Evolutionary conservation across 1,284 basidiomycete species (phyloP).

Genomic region (Leccinum insolens): DNA sequence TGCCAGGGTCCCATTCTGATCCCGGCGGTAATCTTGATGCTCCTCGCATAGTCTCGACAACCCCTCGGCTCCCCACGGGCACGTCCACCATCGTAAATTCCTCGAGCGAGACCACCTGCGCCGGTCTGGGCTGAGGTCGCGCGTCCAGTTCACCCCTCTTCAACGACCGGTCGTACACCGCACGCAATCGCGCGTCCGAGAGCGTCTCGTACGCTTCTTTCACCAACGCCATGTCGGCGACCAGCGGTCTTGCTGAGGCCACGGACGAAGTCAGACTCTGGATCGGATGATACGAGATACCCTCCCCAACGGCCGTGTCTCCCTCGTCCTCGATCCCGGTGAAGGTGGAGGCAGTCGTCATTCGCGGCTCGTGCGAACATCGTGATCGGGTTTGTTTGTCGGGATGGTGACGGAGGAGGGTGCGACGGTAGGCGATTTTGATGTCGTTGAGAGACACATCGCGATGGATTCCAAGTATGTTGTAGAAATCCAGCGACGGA

Average conservation of each 20-base stretch:
- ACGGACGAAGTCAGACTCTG: neutral
- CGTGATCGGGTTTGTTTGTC: slow-evolving; percentile 52
- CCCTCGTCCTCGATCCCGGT: slow-evolving; percentile 17
- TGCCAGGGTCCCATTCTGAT: neutral
- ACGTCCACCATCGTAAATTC: slow-evolving; percentile 49
- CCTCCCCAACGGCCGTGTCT: slow-evolving; percentile 43
- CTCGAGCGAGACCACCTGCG: slow-evolving; percentile 75
- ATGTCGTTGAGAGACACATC: slow-evolving; percentile 52
- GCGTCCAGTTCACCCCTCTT: slow-evolving; percentile 4
- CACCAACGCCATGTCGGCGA: slow-evolving; percentile 52
- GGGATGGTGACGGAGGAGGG: slow-evolving; percentile 65
- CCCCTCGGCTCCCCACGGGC: slow-evolving; percentile 14
- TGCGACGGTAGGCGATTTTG: slow-evolving; percentile 71
- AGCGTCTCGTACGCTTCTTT: slow-evolving; percentile 65
- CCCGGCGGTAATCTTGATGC: neutral
- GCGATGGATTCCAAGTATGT: slow-evolving; percentile 44
- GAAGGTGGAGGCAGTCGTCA: neutral
- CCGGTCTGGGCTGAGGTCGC: slow-evolving; percentile 59
- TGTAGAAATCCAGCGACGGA: slow-evolving; percentile 46
- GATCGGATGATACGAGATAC: neutral
- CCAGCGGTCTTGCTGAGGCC: neutral
- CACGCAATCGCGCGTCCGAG: slow-evolving; percentile 40
- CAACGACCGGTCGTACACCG: slow-evolving; percentile 48
- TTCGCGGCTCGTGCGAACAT: neutral
- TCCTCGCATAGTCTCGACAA: neutral